Evolutionary conservation across 1,284 basidiomycete genomes (phyloP), one percentile per base, ranked within the genome.

Genomic region (Tilletiaria anomala): DNA sequence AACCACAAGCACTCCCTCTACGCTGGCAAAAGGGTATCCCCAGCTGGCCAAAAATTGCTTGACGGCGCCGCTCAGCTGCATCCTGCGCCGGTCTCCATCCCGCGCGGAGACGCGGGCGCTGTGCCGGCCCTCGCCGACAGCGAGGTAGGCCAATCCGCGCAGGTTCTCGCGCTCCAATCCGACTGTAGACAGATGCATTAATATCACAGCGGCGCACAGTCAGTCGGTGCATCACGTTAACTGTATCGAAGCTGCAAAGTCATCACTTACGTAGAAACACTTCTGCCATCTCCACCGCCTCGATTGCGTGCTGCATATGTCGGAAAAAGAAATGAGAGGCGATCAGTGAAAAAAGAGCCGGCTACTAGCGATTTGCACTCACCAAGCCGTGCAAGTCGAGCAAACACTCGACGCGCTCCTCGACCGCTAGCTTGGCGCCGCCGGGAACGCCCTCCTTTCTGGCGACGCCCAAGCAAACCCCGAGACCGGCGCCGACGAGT

Each of bases 121-220:
- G 21, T 37, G 36, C 29, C 21, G 6, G n/a, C 36, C 36, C 6
- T 11, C 14, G 22, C 36, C 36, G 17, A 37, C 36, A 24, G 22
- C 36, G 17, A 37, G 17, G 21, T 19, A 37, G 11, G 36, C 36
- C 17, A 37, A n/a, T 24, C 36, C 36, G 17, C 22, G 22, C 36
- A 37, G 17, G 22, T 17, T 18, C 29, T 37, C 36, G 17, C 21
- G 6, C 22, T 37, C 36, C 17, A 37, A 20, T 8, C 26, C 26
- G 26, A 29, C 10, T 8, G n/a, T 8, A n/a, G n/a, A 29, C 26
- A 8, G 26, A 8, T 29, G 10, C 10, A n/a, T 29, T 8, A 29
- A 8, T 29, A n/a, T n/a, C n/a, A n/a, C n/a, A n/a, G n/a, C n/a
- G n/a, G n/a, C n/a, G n/a, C n/a, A n/a, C n/a, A n/a, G n/a, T 29